Percentiles rank a stretch among this genome's conserved stretches.
These are phyloP conservation scores for Laburnicola sp. DNA, from an alignment of 2,329 filamentous ascomycete species.

Conservation along the genomic window DNA sequence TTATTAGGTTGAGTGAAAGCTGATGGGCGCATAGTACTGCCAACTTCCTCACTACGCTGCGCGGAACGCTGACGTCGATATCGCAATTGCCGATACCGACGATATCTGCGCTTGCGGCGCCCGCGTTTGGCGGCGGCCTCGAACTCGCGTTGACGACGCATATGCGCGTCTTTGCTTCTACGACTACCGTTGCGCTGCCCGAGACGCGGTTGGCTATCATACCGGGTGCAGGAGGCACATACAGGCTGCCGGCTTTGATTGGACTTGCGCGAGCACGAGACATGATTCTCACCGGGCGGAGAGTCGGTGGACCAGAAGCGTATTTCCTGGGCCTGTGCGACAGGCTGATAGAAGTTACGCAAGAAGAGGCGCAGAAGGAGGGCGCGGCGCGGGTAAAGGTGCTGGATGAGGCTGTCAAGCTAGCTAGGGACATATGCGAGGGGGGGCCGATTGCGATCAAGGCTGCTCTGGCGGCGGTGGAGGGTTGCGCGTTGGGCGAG, in stretches of 20 bases:
- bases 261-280: slow-evolving; percentile 83
- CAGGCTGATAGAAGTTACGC: slow-evolving; percentile 78
- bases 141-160: slow-evolving; percentile 89
- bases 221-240: slow-evolving; percentile 90
- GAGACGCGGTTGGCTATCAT: slow-evolving; percentile 94
- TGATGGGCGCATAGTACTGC: slow-evolving; percentile 62
- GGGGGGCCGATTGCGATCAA: slow-evolving; percentile 83
- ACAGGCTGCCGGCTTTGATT: slow-evolving; percentile 79
- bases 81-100: slow-evolving; percentile 81
- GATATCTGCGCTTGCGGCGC: slow-evolving; percentile 81
- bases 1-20: slow-evolving; percentile 4
- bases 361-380: slow-evolving; percentile 56
- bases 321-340: slow-evolving; percentile 91
- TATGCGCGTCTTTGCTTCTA: slow-evolving; percentile 83
- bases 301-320: slow-evolving; percentile 79
- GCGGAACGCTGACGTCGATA: slow-evolving; percentile 73
- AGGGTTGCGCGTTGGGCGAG: slow-evolving; percentile 66
- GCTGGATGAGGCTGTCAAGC: slow-evolving; percentile 72
- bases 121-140: slow-evolving; percentile 89
- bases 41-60: slow-evolving; percentile 75
- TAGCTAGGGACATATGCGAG: slow-evolving; percentile 85
- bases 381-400: slow-evolving; percentile 66
- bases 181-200: slow-evolving; percentile 77
- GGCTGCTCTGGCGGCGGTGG: slow-evolving; percentile 77
- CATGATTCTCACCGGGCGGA: slow-evolving; percentile 85